These are phyloP conservation scores for Lithohypha guttulata DNA, from an alignment of 2,329 filamentous ascomycete species.

Conservation along the genomic window DNA sequence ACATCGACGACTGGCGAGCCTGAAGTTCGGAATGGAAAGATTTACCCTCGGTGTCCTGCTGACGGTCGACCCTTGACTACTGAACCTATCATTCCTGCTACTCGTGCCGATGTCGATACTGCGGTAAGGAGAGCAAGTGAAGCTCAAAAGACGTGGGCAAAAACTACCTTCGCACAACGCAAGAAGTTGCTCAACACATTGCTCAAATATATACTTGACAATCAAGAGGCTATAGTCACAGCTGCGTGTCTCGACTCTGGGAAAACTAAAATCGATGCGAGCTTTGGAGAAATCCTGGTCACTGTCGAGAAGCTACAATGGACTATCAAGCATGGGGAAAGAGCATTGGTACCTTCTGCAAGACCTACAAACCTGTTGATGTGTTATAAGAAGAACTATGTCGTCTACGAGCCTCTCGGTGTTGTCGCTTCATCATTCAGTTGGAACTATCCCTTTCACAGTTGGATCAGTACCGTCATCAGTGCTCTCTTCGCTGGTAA, in stretches of 20 bases:
- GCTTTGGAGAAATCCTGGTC: conserved; percentile 87
- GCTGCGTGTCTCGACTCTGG: conserved; percentile 86
- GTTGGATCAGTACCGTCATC: conserved; percentile 82
- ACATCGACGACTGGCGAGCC: conserved; percentile 5
- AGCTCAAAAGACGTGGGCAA: conserved; percentile 68
- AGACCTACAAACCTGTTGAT: conserved; percentile 86
- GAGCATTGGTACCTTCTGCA: conserved; percentile 57
- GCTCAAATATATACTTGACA: conserved; percentile 66
- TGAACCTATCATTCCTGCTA: conserved; percentile 55
- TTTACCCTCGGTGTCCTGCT: conserved; percentile 52
- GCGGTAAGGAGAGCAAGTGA: conserved; percentile 60
- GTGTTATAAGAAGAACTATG: conserved; percentile 87
- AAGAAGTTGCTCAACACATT: conserved; percentile 70
- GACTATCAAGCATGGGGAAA: conserved; percentile 85
- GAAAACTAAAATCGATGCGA: conserved; percentile 85
- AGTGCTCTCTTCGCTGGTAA: conserved; percentile 86
- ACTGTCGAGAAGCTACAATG: conserved; percentile 89
- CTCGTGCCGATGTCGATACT: conserved; percentile 65
- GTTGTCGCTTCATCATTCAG: conserved; percentile 87
- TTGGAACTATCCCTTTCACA: conserved; percentile 98
- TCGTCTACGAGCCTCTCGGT: conserved; percentile 82
- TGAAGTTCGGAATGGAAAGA: conserved; percentile 14
- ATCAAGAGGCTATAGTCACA: conserved; percentile 76
- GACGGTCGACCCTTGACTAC: conserved; percentile 71
- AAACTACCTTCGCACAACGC: conserved; percentile 66